Evolutionary conservation across 441 rosid species (phyloP).

Genomic region (Macaranga tanarius): DNA sequence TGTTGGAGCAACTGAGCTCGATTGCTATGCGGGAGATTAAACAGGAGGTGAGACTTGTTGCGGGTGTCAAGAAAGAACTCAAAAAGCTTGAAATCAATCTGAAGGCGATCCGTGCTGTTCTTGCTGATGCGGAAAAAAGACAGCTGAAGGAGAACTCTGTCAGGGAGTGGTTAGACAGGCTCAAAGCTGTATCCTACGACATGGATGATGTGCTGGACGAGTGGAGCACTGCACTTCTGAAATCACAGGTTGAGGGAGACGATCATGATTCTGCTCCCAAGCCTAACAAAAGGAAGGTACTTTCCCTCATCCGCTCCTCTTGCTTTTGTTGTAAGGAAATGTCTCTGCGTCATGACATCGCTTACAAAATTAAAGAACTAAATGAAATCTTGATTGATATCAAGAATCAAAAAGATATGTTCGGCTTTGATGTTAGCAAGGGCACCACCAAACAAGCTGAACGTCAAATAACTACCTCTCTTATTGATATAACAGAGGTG

Average conservation of each 20-base stretch:
- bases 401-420: neutral
- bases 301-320: neutral
- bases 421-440: neutral
- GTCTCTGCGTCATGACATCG: neutral
- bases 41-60: neutral
- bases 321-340: constrained; percentile 7
- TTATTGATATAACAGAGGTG: neutral
- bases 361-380: neutral
- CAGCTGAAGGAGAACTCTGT: neutral
- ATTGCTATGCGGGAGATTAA: neutral
- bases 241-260: neutral
- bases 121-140: constrained; percentile 16
- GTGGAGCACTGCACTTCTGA: constrained; percentile 18
- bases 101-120: constrained; percentile 19
- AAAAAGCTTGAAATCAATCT: constrained; percentile 15
- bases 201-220: constrained; percentile 21
- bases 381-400: constrained; percentile 14
- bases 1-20: neutral
- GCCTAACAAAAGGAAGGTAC: neutral
- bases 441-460: neutral
- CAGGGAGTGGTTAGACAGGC: constrained; percentile 11
- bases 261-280: neutral
- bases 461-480: neutral
- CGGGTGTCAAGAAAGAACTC: constrained; percentile 15
- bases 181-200: constrained; percentile 16